A percentile compares a stretch with the other conserved stretches of the same genome.
These are phyloP conservation scores for Alternaria incomplexa DNA, from an alignment of 2,329 filamentous ascomycete species.

Conservation along the genomic window DNA sequence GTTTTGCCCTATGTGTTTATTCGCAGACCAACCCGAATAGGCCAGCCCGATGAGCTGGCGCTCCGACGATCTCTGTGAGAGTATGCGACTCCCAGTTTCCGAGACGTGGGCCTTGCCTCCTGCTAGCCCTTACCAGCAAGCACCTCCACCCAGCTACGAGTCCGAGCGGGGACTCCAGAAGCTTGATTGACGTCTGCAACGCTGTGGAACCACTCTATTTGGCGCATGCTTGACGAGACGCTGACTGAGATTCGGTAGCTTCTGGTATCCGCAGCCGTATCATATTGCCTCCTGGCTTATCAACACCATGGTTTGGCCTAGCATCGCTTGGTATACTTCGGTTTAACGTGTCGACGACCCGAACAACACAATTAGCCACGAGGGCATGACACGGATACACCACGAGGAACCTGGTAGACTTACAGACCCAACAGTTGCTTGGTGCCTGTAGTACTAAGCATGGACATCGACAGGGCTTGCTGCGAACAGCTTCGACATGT, in stretches of 20 bases:
- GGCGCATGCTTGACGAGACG: constrained; percentile 1
- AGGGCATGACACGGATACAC: not conserved
- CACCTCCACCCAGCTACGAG: constrained; percentile 21
- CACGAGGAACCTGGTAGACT: constrained; percentile 10
- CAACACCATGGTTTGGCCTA: constrained; percentile 11
- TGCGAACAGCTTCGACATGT: constrained; percentile 18
- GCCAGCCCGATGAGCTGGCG: constrained; percentile 24
- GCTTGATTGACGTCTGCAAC: constrained; percentile 19
- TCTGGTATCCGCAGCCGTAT: constrained; percentile 1
- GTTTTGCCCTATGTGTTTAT: constrained; percentile 21
- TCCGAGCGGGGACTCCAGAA: constrained; percentile 34
- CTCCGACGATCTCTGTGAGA: constrained; percentile 26
- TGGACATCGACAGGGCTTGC: constrained; percentile 12
- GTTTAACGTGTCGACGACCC: constrained; percentile 2
- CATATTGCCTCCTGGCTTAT: constrained; percentile 20
- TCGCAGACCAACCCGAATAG: constrained; percentile 25
- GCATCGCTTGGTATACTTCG: constrained; percentile 4
- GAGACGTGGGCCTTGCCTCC: constrained; percentile 28
- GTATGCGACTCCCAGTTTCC: constrained; percentile 24
- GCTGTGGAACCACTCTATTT: constrained; percentile 21
- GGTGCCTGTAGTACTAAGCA: constrained; percentile 2
- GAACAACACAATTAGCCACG: constrained; percentile 1
- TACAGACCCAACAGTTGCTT: not conserved
- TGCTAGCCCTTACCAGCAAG: constrained; percentile 32
- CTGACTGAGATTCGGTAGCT: constrained; percentile 16